A percentile compares a stretch with the other conserved stretches of the same genome.
Conservation (phyloP, 345 rosid genomes). For the Euphorbia lathyris region DNA sequence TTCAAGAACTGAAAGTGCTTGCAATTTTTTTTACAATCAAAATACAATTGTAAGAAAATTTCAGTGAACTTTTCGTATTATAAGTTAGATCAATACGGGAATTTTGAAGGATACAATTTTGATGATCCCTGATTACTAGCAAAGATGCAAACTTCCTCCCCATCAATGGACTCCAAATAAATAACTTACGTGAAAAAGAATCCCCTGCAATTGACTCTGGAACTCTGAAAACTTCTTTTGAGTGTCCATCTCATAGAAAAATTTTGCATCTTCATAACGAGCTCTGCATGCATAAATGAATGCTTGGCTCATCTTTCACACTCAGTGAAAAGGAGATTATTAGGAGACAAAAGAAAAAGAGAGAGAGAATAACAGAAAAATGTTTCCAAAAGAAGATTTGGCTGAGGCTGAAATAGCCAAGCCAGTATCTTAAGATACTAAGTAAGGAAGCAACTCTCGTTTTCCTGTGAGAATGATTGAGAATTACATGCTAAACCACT, state of each 20-base stretch:
- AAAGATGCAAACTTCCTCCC: background rate
- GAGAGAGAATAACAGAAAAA: background rate
- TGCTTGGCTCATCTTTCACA: conserved; percentile 11
- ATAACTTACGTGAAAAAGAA: conserved; percentile 87
- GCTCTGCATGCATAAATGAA: conserved; percentile 54
- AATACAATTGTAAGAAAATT: background rate
- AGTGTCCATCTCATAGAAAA: conserved; percentile 86
- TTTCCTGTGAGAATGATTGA: too few relatives aligned
- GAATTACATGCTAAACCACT: background rate
- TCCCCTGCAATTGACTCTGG: conserved; percentile 72
- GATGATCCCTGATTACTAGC: too few relatives aligned
- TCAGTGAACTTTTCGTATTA: too few relatives aligned
- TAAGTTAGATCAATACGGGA: too few relatives aligned
- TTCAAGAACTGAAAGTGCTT: background rate
- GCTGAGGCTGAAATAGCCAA: background rate
- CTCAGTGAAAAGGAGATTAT: conserved; percentile 9
- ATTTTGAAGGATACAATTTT: too few relatives aligned
- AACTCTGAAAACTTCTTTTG: conserved; percentile 65
- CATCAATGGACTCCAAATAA: background rate
- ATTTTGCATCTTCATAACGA: conserved; percentile 96
- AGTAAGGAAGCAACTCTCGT: too few relatives aligned
- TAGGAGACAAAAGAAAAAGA: background rate
- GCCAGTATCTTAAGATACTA: background rate
- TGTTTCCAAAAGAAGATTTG: background rate
- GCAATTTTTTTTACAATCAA: background rate